Evolutionary conservation across 2,329 filamentous ascomycete genomes (phyloP).

Genomic region (Davidsoniella eucalypti): DNA sequence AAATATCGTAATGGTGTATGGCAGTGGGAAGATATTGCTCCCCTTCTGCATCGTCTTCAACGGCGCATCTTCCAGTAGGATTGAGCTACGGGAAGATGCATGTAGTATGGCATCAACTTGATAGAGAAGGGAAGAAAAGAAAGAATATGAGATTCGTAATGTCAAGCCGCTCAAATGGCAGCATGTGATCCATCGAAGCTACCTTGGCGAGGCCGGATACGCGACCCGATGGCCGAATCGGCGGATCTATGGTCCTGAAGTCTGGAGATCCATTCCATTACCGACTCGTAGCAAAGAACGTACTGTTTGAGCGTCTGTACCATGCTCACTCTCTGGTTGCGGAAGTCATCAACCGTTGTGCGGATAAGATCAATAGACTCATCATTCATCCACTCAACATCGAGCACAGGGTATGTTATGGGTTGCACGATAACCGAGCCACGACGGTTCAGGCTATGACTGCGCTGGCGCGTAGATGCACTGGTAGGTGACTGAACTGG

Average conservation of each 20-base stretch:
- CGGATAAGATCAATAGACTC: constrained; percentile 65
- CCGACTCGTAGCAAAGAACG: constrained; percentile 89
- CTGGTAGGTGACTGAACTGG: background rate
- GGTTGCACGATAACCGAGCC: constrained; percentile 6
- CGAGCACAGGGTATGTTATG: constrained; percentile 17
- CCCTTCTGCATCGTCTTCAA: too few relatives aligned
- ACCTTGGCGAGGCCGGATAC: constrained; percentile 3
- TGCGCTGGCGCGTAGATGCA: background rate
- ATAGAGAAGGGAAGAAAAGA: background rate
- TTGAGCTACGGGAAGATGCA: too few relatives aligned
- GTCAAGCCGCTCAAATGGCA: background rate
- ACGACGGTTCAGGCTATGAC: constrained; percentile 11
- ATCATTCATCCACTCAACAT: constrained; percentile 50
- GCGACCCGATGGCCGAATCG: constrained; percentile 4
- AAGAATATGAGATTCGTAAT: background rate
- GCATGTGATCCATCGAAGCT: constrained; percentile 5
- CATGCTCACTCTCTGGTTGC: constrained; percentile 81
- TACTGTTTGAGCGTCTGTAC: constrained; percentile 88
- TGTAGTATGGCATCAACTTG: too few relatives aligned
- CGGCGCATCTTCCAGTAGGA: too few relatives aligned
- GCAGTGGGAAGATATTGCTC: too few relatives aligned
- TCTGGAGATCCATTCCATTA: constrained; percentile 66
- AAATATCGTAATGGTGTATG: background rate
- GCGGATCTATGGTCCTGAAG: constrained; percentile 22
- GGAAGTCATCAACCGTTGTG: constrained; percentile 79